Percentiles rank a stretch among this genome's conserved stretches.
These are phyloP conservation scores for Syncephalastrum contaminatum DNA, from an alignment of 371 early-diverging fungal species.

Conservation along the genomic window DNA sequence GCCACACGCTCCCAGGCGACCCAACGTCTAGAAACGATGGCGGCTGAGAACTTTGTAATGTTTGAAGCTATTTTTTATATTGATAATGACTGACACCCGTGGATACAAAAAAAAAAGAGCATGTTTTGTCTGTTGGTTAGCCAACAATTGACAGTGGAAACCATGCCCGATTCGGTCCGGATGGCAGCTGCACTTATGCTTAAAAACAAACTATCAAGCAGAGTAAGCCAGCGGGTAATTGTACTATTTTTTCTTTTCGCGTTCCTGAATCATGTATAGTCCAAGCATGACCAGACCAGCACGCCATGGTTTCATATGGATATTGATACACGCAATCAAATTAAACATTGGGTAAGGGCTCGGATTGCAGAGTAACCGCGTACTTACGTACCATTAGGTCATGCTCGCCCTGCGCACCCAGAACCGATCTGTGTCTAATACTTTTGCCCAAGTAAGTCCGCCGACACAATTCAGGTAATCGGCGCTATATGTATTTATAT, in stretches of 20 bases:
- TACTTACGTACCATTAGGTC: slow-evolving; percentile 35
- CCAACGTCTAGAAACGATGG: slow-evolving; percentile 68
- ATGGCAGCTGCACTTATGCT: slow-evolving; percentile 84
- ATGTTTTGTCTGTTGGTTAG: slow-evolving; percentile 45
- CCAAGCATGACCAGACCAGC: slow-evolving; percentile 63
- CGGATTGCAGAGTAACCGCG: background rate
- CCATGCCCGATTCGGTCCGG: slow-evolving; percentile 59
- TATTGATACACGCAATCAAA: slow-evolving; percentile 41
- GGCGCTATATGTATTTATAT: background rate
- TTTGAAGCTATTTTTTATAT: background rate
- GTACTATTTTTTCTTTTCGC: background rate
- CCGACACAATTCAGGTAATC: background rate
- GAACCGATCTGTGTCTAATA: slow-evolving; percentile 61
- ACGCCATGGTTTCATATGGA: slow-evolving; percentile 74
- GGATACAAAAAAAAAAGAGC: slow-evolving; percentile 28
- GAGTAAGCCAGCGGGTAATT: slow-evolving; percentile 50
- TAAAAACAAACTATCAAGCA: slow-evolving; percentile 87
- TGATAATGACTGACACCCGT: slow-evolving; percentile 57
- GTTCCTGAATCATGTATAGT: slow-evolving; percentile 51
- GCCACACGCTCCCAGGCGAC: slow-evolving; percentile 55
- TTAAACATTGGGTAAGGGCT: slow-evolving; percentile 56
- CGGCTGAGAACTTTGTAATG: slow-evolving; percentile 80
- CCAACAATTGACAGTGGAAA: slow-evolving; percentile 81
- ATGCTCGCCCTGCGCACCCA: slow-evolving; percentile 69
- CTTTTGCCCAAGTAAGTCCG: slow-evolving; percentile 65